These are phyloP conservation scores for Boletellus ananas DNA, from an alignment of 768 basidiomycete genomes.

Conservation along the genomic window DNA sequence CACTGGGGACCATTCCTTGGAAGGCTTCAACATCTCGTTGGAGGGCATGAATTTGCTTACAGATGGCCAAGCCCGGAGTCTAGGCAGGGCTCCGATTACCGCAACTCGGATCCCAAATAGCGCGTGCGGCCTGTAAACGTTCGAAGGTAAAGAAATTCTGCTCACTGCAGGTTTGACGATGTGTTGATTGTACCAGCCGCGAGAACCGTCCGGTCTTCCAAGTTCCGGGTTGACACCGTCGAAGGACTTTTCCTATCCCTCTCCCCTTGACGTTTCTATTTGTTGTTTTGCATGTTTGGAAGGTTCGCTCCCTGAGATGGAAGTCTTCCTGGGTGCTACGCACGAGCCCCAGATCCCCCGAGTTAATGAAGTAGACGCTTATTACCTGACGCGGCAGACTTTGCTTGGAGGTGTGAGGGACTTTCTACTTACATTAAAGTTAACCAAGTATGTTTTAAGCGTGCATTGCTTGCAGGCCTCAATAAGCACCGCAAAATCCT, in stretches of 20 bases:
- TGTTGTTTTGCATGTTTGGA: not conserved
- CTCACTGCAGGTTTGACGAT: not conserved
- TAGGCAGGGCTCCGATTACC: slow-evolving; percentile 26
- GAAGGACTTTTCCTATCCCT: not conserved
- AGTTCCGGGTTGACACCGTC: not conserved
- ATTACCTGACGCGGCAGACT: no score
- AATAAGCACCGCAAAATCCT: no score
- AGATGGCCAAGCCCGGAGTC: slow-evolving; percentile 17
- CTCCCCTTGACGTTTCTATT: not conserved
- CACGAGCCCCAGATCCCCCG: not conserved
- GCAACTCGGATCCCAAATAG: slow-evolving; percentile 15
- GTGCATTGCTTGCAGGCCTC: not conserved
- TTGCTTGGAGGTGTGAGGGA: no score
- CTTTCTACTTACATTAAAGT: not conserved
- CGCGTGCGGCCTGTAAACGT: slow-evolving; percentile 12
- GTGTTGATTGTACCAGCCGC: not conserved
- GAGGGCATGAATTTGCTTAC: slow-evolving; percentile 38
- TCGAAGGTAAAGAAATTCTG: not conserved
- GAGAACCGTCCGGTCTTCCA: not conserved
- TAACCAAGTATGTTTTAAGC: not conserved
- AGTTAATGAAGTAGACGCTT: not conserved
- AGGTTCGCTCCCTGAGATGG: not conserved
- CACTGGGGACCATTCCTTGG: slow-evolving; percentile 26
- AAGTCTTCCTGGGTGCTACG: not conserved
- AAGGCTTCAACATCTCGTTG: slow-evolving; percentile 37